Base-by-base conservation (phyloP, 164 flowering plant species). In the Vitis vinifera region DNA sequence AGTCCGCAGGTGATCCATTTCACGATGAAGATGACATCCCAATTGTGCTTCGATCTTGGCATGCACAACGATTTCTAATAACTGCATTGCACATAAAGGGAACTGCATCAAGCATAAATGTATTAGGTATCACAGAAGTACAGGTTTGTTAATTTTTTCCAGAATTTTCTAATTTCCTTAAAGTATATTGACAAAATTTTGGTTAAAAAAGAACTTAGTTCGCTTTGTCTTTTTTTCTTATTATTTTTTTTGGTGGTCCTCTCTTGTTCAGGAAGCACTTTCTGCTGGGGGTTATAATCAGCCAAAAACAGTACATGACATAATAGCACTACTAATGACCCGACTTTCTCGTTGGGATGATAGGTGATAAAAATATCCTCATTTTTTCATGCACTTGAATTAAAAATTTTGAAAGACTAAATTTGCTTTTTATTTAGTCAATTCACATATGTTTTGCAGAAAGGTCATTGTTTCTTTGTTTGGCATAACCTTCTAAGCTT, bases 341-440 rank as follows among this genome's bases (percentile, higher is more conserved):
- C 93, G 97, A 50, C 97, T 94, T 71, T 68, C 92, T 60, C 87
- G 97, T 57, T 94, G 98, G 99, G 99, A 94, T 88, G 98, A 94
- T 68, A 88, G 97, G 98, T 94, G 64, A 80, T 60, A 12, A n/a
- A 8, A 8, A 30, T 50, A 13, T 66, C 8, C 4, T 59, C 53
- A 30, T 15, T n/a, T 65, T 27, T 65, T 15, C 5, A 30, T 14
- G 37, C 9, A 14, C 8, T 27, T 37, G 2, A 37, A 37, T 6
- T 37, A 37, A 37, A 37, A 37, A 3, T 37, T 37, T 37, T 37
- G 4, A 37, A 37, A 37, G 44, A 37, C 44, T 37, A 0, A 37
- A 37, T 37, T 37, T 37, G 44, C 7, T 37, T 37, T 2, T 37
- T 37, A 37, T 37, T 37, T 37, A 37, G 44, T 37, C 7, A 37